Evolutionary conservation across 805 yeast genomes (phyloP).

Genomic region (Kodamaea nitidulidarum): DNA sequence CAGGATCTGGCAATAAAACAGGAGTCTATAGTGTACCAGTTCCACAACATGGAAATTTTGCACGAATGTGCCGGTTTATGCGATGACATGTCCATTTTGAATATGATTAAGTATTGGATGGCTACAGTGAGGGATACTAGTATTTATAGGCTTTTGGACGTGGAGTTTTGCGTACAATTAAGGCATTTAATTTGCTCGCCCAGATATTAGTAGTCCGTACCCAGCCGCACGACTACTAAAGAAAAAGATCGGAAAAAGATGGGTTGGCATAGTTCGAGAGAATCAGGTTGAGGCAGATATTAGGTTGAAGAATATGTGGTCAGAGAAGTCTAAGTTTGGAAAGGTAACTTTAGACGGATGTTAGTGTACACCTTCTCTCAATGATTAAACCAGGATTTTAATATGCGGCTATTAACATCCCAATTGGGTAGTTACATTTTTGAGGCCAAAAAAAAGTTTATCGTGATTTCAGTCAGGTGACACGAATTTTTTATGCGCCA

Average conservation of each 20-base stretch:
- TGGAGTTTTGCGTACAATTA: neutral
- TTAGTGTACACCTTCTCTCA: too few species aligned
- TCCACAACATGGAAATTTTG: conserved; percentile 60
- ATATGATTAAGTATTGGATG: neutral
- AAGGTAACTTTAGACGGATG: too few species aligned
- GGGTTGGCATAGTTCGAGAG: too few species aligned
- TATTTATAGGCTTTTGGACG: neutral
- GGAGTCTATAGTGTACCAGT: conserved; percentile 65
- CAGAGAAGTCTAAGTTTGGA: too few species aligned
- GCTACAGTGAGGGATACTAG: too few species aligned
- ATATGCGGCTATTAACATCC: too few species aligned
- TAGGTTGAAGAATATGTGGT: too few species aligned
- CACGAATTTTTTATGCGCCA: neutral
- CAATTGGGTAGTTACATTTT: too few species aligned
- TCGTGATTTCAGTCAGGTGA: neutral
- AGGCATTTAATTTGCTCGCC: neutral
- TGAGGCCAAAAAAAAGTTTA: neutral
- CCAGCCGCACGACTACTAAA: too few species aligned
- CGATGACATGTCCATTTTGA: conserved; percentile 8
- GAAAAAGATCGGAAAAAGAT: too few species aligned
- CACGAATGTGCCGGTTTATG: conserved; percentile 15
- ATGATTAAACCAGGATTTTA: neutral
- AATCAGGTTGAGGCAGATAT: too few species aligned
- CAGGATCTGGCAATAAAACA: conserved; percentile 62
- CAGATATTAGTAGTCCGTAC: too few species aligned